Percentiles rank a stretch among this genome's conserved stretches.
These are phyloP conservation scores for Inonotus hispidus DNA, from an alignment of 1,284 basidiomycete genomes.

Conservation along the genomic window DNA sequence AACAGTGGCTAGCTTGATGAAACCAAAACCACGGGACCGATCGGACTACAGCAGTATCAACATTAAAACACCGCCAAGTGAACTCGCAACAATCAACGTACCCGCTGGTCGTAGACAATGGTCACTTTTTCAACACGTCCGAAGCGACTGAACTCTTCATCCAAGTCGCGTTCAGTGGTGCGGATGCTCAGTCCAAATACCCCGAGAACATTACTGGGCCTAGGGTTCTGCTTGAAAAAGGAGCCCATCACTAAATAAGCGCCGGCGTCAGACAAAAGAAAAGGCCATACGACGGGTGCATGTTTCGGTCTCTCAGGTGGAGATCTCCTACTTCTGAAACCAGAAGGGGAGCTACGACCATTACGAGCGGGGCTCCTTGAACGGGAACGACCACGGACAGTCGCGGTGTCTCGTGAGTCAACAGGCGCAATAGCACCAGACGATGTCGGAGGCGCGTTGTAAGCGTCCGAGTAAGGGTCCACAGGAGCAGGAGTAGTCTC, in stretches of 20 bases:
- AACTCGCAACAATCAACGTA: slow-evolving; percentile 38
- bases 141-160: slow-evolving; percentile 87
- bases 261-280: slow-evolving; percentile 11
- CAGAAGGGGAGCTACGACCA: slow-evolving; percentile 44
- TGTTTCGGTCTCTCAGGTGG: slow-evolving; percentile 59
- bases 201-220: slow-evolving; percentile 86
- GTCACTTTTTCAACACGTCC: slow-evolving; percentile 94
- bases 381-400: slow-evolving; percentile 46
- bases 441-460: slow-evolving; percentile 57
- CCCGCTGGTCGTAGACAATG: slow-evolving; percentile 98
- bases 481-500: slow-evolving; percentile 42
- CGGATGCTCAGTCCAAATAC: slow-evolving; percentile 96
- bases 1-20: slow-evolving; percentile 86
- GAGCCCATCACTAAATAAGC: slow-evolving; percentile 31
- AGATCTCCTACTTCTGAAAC: slow-evolving; percentile 33
- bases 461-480: slow-evolving; percentile 79
- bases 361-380: slow-evolving; percentile 59
- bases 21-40: slow-evolving; percentile 95
- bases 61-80: slow-evolving; percentile 9
- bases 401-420: slow-evolving; percentile 43
- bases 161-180: slow-evolving; percentile 89
- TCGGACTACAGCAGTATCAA: slow-evolving; percentile 60
- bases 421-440: slow-evolving; percentile 31
- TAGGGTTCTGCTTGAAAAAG: slow-evolving; percentile 59
- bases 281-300: slow-evolving; percentile 62